Base-by-base conservation (phyloP, 768 basidiomycete species). In the Vararia minispora region DNA sequence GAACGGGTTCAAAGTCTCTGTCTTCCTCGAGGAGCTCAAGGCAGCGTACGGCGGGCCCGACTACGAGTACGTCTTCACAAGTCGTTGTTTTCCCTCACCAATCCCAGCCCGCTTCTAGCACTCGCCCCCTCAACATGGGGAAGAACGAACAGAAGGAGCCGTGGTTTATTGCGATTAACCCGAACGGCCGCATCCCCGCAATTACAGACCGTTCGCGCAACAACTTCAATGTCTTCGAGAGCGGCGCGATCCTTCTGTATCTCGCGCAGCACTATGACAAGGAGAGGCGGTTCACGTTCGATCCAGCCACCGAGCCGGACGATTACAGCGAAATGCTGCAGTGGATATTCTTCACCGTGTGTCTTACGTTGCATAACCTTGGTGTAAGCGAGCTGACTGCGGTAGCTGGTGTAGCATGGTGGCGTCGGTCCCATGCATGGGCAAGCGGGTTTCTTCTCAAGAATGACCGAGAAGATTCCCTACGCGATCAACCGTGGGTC, bases 351-450 rank as follows among this genome's bases (percentile, higher is more conserved):
- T 91, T 89, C 47, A 70, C 76, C 11, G 79, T 79, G 44, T 39
- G 71, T 49, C 3, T 7, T 14, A n/a, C n/a, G n/a, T n/a, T n/a
- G n/a, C n/a, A n/a, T n/a, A n/a, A n/a, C n/a, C n/a, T n/a, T n/a
- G n/a, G n/a, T n/a, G n/a, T n/a, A n/a, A n/a, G 17, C n/a, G 6
- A 29, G 28, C 23, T 31, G 28, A 34, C 23, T 20, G 20, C 12
- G n/a, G n/a, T n/a, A n/a, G n/a, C n/a, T n/a, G n/a, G n/a, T n/a
- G 3, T 53, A 84, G 78, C 82, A 86, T 52, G 85, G 82, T 1
- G 85, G 80, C 18, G 58, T 86, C 17, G 85, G 84, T 20, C 85
- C 87, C n/a, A 90, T 88, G 83, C 84, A 89, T 64, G 82, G 84
- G 22, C 82, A 86, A 62, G n/a, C n/a, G n/a, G n/a, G n/a, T n/a